These are phyloP conservation scores for Lablab purpureus DNA, from an alignment of 306 rosid species.

Conservation along the genomic window DNA sequence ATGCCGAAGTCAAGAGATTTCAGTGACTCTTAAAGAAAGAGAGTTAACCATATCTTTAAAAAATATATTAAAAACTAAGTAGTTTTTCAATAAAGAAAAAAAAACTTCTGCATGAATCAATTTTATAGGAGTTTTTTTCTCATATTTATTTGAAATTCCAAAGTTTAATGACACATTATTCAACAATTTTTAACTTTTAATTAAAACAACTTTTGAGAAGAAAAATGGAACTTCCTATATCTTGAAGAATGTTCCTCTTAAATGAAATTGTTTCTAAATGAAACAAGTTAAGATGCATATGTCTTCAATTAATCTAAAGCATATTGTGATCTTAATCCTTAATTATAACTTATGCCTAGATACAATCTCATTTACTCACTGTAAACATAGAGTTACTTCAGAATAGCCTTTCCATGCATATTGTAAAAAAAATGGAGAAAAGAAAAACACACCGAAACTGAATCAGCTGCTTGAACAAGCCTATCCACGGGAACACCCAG, in stretches of 20 bases:
- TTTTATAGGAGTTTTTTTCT: neutral
- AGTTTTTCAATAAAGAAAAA: neutral
- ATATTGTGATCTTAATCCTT: neutral
- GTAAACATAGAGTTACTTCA: neutral
- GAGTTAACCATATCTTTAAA: no score
- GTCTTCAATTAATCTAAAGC: neutral
- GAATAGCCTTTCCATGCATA: conserved; percentile 37
- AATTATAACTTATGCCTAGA: neutral
- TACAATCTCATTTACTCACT: neutral
- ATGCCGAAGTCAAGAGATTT: neutral
- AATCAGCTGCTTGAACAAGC: conserved; percentile 94
- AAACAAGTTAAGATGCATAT: neutral
- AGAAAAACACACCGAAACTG: conserved; percentile 60
- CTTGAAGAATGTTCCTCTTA: neutral
- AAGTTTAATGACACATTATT: neutral
- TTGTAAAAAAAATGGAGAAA: conserved; percentile 20
- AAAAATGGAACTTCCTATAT: neutral
- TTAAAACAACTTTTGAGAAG: neutral
- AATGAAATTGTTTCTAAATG: neutral
- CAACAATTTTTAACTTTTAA: neutral
- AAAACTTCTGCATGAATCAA: neutral
- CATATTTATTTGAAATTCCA: neutral
- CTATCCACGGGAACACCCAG: conserved; percentile 83
- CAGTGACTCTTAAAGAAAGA: no score
- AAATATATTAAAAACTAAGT: no score